These are phyloP conservation scores for Malassezia furfur DNA, from an alignment of 1,284 basidiomycete genomes.

Conservation along the genomic window DNA sequence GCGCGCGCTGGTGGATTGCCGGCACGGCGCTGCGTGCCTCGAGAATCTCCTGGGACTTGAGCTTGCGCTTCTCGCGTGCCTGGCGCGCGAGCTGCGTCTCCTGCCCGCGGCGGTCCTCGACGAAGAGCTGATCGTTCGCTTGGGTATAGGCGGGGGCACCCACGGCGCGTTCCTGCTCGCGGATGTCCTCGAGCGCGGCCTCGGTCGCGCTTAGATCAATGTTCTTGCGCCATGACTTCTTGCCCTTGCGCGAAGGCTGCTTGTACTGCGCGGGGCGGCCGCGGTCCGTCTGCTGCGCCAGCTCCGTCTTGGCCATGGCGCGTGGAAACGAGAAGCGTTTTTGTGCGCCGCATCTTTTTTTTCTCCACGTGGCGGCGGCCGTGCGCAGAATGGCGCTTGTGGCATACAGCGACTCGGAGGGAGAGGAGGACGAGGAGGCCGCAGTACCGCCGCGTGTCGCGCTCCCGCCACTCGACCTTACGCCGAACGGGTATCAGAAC, in stretches of 20 bases:
- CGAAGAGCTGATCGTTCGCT: conserved; percentile 19
- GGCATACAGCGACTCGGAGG: conserved; percentile 16
- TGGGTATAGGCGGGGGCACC: conserved; percentile 8
- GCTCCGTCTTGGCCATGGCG: conserved; percentile 3
- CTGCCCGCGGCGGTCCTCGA: conserved; percentile 51
- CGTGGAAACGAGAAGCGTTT: neutral
- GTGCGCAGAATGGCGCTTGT: conserved; percentile 11
- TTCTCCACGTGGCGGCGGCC: conserved; percentile 14
- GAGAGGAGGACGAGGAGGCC: no score
- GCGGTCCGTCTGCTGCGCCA: neutral
- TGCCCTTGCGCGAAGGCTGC: conserved; percentile 74
- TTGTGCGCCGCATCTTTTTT: neutral
- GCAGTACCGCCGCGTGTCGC: no score
- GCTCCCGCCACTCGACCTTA: conserved; percentile 1
- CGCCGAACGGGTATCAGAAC: neutral
- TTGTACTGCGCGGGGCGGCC: conserved; percentile 46
- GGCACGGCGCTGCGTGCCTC: conserved; percentile 73
- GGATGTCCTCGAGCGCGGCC: conserved; percentile 28
- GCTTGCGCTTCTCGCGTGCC: conserved; percentile 50
- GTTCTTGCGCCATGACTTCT: conserved; percentile 85
- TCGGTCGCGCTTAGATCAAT: conserved; percentile 32
- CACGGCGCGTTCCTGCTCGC: conserved; percentile 21
- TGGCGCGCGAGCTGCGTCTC: conserved; percentile 24
- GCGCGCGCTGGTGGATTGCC: conserved; percentile 49
- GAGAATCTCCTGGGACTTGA: conserved; percentile 74